Evolutionary conservation across 352 stramenopile species (phyloP).

Genomic region (Aphanomyces astaci): DNA sequence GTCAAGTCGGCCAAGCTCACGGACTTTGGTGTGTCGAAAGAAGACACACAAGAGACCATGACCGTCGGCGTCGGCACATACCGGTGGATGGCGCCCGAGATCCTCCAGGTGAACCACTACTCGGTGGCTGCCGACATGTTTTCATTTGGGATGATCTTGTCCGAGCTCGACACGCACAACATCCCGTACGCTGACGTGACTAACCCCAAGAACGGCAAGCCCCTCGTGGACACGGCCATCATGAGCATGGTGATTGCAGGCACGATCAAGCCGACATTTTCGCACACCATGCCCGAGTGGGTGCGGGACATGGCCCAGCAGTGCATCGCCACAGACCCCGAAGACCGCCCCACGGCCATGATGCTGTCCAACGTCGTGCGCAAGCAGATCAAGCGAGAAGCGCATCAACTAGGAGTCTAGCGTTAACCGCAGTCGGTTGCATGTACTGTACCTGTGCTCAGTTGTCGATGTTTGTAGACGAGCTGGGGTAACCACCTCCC

Average conservation of each 20-base stretch:
- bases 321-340: slow-evolving; percentile 12
- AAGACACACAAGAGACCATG: slow-evolving; percentile 22
- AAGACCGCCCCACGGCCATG: slow-evolving; percentile 16
- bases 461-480: too few species aligned
- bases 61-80: slow-evolving; percentile 22
- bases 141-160: slow-evolving; percentile 20
- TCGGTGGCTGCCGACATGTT: slow-evolving; percentile 17
- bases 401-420: too few species aligned
- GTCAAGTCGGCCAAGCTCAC: slow-evolving; percentile 17
- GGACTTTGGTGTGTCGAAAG: slow-evolving; percentile 31
- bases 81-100: slow-evolving; percentile 22
- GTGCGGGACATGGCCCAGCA: slow-evolving; percentile 1
- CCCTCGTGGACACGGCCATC: slow-evolving; percentile 21
- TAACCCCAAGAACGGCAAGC: slow-evolving; percentile 18
- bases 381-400: slow-evolving; percentile 11
- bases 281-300: slow-evolving; percentile 14
- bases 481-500: too few species aligned
- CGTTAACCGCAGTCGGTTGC: too few species aligned
- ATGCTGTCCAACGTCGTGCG: neutral
- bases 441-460: too few species aligned
- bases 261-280: slow-evolving; percentile 19
- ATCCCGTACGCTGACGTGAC: slow-evolving; percentile 22
- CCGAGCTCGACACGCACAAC: slow-evolving; percentile 19
- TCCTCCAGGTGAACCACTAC: slow-evolving; percentile 22
- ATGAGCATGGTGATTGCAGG: slow-evolving; percentile 23